A percentile compares a stretch with the other conserved stretches of the same genome.
Conservation (phyloP, 192 early-diverging fungal species). For the Coemansia sp. region DNA sequence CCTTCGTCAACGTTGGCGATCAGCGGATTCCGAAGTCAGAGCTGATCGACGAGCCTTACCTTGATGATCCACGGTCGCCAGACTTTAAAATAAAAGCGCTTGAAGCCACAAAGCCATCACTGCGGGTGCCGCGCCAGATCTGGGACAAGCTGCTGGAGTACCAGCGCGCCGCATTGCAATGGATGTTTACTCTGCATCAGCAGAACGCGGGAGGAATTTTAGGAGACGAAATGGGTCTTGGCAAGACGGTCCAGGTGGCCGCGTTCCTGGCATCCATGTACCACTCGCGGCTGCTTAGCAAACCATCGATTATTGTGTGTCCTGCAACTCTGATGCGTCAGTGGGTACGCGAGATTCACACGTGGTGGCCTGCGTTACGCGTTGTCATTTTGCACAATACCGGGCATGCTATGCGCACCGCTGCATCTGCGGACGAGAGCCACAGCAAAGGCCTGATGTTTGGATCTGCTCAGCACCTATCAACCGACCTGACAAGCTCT, state of each 20-base stretch:
- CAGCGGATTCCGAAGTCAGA: slow-evolving; percentile 11
- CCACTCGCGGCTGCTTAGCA: slow-evolving; percentile 66
- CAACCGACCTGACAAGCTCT: slow-evolving; percentile 1
- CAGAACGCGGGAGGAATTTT: slow-evolving; percentile 89
- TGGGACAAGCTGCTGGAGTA: slow-evolving; percentile 82
- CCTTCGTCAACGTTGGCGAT: slow-evolving; percentile 7
- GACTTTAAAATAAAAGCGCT: slow-evolving; percentile 34
- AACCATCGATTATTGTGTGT: slow-evolving; percentile 64
- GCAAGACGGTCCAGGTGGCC: slow-evolving; percentile 91
- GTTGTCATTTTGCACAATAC: slow-evolving; percentile 87
- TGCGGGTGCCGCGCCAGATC: slow-evolving; percentile 79
- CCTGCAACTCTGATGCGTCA: slow-evolving; percentile 79
- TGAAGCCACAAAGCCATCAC: slow-evolving; percentile 20
- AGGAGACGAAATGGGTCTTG: slow-evolving; percentile 95
- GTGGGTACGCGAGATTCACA: slow-evolving; percentile 81
- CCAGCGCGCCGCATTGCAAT: slow-evolving; percentile 79
- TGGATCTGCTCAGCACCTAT: background rate
- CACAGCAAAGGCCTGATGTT: background rate
- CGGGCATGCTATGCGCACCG: slow-evolving; percentile 68
- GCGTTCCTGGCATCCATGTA: slow-evolving; percentile 78
- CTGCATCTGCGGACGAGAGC: background rate
- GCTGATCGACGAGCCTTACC: slow-evolving; percentile 40
- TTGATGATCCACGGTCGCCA: slow-evolving; percentile 29
- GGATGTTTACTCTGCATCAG: slow-evolving; percentile 87
- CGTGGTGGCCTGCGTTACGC: slow-evolving; percentile 83